These are phyloP conservation scores for Corylus americana DNA, from an alignment of 306 rosid species.

Conservation along the genomic window DNA sequence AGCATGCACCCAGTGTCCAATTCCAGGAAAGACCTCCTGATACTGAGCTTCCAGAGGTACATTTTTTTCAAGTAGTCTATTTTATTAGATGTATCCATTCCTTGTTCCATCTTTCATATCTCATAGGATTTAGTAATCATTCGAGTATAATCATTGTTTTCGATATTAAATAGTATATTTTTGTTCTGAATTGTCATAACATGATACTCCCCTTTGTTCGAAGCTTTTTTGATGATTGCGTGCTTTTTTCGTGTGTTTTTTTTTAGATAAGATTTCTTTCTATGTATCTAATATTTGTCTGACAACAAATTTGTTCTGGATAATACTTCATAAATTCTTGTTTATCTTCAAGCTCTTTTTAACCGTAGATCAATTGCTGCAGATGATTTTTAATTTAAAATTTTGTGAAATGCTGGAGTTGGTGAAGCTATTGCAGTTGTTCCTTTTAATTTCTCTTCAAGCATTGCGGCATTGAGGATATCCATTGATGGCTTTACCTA, in stretches of 20 bases:
- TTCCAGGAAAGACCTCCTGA: slow-evolving; percentile 89
- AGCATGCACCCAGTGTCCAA: slow-evolving; percentile 87
- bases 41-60: slow-evolving; percentile 75
- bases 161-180: background rate
- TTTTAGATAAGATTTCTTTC: background rate
- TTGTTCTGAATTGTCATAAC: background rate
- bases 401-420: background rate
- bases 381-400: background rate
- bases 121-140: background rate
- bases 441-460: background rate
- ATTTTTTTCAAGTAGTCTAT: background rate
- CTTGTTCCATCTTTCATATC: slow-evolving; percentile 6
- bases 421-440: background rate
- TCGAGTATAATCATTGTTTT: background rate
- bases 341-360: background rate
- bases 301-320: background rate
- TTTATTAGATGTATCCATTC: background rate
- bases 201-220: background rate
- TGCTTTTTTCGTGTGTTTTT: background rate
- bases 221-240: background rate
- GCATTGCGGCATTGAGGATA: background rate
- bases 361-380: background rate
- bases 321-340: background rate
- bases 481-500: background rate
- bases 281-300: background rate